phyloP scores from a whole-genome alignment of 1,139 yeast species.

The Zhuliangozyma blackwelliae region DNA sequence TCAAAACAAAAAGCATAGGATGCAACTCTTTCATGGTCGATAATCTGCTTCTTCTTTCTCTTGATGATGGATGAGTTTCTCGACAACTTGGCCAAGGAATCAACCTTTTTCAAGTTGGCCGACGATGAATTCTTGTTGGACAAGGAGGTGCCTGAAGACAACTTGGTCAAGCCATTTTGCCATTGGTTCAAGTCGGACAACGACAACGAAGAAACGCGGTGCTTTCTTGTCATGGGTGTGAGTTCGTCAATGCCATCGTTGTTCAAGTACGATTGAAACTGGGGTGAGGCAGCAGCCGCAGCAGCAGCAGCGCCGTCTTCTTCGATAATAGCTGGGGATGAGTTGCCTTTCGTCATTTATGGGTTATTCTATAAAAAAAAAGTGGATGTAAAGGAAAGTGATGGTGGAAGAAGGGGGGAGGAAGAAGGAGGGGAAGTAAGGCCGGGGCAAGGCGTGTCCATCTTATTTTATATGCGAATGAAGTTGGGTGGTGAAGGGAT shows the following conservation, averaged over 20 bases:
- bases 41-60: constrained; percentile 46
- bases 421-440: too few species aligned
- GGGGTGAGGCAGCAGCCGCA: constrained; percentile 16
- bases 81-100: constrained; percentile 47
- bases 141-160: constrained; percentile 33
- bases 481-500: too few species aligned
- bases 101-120: constrained; percentile 45
- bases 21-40: constrained; percentile 70
- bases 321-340: constrained; percentile 5
- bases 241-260: constrained; percentile 69
- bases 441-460: too few species aligned
- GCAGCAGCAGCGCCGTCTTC: constrained; percentile 11
- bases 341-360: too few species aligned
- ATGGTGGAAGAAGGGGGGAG: too few species aligned
- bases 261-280: constrained; percentile 54
- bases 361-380: too few species aligned
- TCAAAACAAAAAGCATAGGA: constrained; percentile 85
- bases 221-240: constrained; percentile 57
- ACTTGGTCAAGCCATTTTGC: constrained; percentile 51
- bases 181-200: constrained; percentile 63
- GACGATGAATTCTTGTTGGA: constrained; percentile 30
- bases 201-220: constrained; percentile 66
- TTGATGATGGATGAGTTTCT: constrained; percentile 50
- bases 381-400: too few species aligned
- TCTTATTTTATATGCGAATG: too few species aligned